Percentiles rank a stretch among this genome's conserved stretches.
Conservation (phyloP, 371 early-diverging fungal species). For the Capillidium rhysosporum region DNA sequence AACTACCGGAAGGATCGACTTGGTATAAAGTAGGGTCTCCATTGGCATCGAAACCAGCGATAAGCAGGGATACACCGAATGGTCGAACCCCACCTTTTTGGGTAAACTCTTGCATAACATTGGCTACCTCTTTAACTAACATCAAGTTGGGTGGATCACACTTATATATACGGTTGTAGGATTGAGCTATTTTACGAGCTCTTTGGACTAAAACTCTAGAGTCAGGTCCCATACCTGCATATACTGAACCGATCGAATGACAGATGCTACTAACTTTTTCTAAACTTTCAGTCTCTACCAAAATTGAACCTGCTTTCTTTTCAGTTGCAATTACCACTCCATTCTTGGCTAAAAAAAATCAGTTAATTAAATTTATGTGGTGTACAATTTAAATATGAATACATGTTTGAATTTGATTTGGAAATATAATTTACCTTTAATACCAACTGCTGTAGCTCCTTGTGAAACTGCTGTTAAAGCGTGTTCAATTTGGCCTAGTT, state of each 20-base stretch:
- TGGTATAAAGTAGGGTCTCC: conserved; percentile 83
- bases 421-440: conserved; percentile 56
- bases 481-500: conserved; percentile 98
- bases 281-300: conserved; percentile 78
- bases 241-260: conserved; percentile 88
- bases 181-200: conserved; percentile 91
- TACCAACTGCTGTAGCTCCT: conserved; percentile 93
- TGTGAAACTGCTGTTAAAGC: conserved; percentile 90
- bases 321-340: conserved; percentile 97
- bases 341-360: conserved; percentile 48
- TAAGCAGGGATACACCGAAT: conserved; percentile 94
- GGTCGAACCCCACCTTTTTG: conserved; percentile 98
- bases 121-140: conserved; percentile 87
- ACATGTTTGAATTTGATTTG: neutral
- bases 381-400: neutral
- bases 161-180: conserved; percentile 79
- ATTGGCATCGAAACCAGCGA: conserved; percentile 84
- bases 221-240: conserved; percentile 97
- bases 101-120: conserved; percentile 97
- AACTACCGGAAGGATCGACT: conserved; percentile 97
- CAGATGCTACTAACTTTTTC: conserved; percentile 81
- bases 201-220: conserved; percentile 85
- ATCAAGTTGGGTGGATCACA: conserved; percentile 88
- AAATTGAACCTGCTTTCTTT: conserved; percentile 82
- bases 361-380: neutral